Percentiles rank a stretch among this genome's conserved stretches.
Evolutionary conservation across 345 rosid genomes (phyloP).

Genomic region (Lepidium sativum): DNA sequence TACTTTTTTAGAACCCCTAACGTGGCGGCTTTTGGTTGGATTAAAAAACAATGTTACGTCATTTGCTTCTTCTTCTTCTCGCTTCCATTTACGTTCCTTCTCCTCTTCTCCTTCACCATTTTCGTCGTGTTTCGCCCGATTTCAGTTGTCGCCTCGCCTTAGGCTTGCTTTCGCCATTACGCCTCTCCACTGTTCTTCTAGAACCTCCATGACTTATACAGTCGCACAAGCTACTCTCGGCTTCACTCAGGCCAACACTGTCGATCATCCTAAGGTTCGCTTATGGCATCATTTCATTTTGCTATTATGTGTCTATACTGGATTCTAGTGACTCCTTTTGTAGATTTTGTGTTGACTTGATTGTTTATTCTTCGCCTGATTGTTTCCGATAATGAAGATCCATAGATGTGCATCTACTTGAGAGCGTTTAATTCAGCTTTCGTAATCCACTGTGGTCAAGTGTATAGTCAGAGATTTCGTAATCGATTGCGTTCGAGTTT

Average conservation of each 20-base stretch:
- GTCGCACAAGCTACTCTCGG: slow-evolving; percentile 60
- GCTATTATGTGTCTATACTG: neutral
- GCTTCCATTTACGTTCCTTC: slow-evolving; percentile 7
- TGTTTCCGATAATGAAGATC: neutral
- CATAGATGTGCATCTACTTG: neutral
- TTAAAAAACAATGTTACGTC: too few species aligned
- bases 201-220: slow-evolving; percentile 45
- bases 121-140: slow-evolving; percentile 6
- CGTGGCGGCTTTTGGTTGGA: too few species aligned
- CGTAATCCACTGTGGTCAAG: neutral
- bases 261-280: slow-evolving; percentile 56
- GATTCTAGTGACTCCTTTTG: slow-evolving; percentile 2
- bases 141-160: slow-evolving; percentile 12
- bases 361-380: neutral
- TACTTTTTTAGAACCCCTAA: too few species aligned
- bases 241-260: slow-evolving; percentile 51
- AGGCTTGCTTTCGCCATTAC: slow-evolving; percentile 27
- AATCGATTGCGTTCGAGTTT: neutral
- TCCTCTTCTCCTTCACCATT: slow-evolving; percentile 19
- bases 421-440: neutral
- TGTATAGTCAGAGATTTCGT: neutral
- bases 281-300: neutral
- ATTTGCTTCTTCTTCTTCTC: slow-evolving; percentile 32
- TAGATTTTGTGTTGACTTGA: neutral
- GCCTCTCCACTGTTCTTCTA: slow-evolving; percentile 28